Base-by-base conservation (phyloP, 164 flowering plant species). In the Saururus chinensis region DNA sequence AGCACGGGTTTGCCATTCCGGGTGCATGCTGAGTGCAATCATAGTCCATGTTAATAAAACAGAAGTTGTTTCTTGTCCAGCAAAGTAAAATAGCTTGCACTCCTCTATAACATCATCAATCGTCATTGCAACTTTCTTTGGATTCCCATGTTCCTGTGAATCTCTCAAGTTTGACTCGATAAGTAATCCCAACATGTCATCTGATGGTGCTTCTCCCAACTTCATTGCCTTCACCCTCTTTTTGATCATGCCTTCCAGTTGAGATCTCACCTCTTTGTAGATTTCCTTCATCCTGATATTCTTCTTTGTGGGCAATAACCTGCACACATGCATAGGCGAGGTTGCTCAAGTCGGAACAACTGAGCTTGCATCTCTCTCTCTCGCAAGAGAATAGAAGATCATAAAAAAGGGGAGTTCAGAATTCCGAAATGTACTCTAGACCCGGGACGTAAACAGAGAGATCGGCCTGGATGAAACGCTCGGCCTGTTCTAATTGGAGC, bases 281-380 rank as follows among this genome's bases (percentile, higher is more conserved):
- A 75, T 63, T 60, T 51, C 60, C 54, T 73, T 84, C 68, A 76
- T 67, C 68, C 71, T 82, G 40, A 45, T 68, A 68, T 84, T 84
- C 26, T 1, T 63, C 60, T 73, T 75, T 0, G 88, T 82, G 25
- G 88, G 86, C 19, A 81, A n/a, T 65, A 66, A 76, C 67, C 88
- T 81, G 57, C n/a, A 9, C 4, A 35, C 25, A 23, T 42, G 17
- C 26, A 9, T 8, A 21, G 54, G 6, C 6, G 37, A 30, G 37
- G 6, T 30, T 30, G 37, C 37, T 30, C 6, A 30, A 30, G 6
- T 30, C 6, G 6, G 37, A 30, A n/a, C n/a, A n/a, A n/a, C n/a
- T n/a, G n/a, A n/a, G n/a, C n/a, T n/a, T n/a, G n/a, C n/a, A n/a
- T n/a, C n/a, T n/a, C n/a, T n/a, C n/a, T n/a, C n/a, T n/a, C n/a